Percentiles rank a stretch among this genome's conserved stretches.
phyloP scores from a whole-genome alignment of 2,329 filamentous ascomycete genomes.

The Neurospora crassa region DNA sequence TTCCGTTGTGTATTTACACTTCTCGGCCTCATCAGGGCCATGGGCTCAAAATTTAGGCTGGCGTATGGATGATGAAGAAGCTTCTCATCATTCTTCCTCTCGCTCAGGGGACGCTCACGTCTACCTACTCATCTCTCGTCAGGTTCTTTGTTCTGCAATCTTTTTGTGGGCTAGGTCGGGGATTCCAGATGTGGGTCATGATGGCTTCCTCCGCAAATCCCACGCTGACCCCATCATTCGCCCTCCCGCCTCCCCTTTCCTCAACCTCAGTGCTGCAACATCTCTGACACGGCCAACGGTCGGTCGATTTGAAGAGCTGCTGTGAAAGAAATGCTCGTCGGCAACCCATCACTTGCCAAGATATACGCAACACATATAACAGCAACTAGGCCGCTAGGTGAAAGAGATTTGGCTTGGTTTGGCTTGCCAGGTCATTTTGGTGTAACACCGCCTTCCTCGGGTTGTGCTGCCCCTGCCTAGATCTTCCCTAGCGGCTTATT shows the following conservation, averaged over 20 bases:
- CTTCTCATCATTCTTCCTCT: neutral
- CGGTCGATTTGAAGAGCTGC: neutral
- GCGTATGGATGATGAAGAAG: neutral
- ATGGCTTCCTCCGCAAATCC: neutral
- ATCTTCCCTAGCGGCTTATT: neutral
- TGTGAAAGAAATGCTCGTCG: neutral
- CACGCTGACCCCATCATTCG: neutral
- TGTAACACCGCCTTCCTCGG: neutral
- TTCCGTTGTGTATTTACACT: neutral
- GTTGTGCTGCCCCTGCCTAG: neutral
- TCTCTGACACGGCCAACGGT: neutral
- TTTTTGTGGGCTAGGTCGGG: neutral
- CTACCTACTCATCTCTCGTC: neutral
- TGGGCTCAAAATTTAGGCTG: neutral
- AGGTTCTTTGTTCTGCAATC: neutral
- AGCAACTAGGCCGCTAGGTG: neutral
- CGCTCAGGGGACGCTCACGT: neutral
- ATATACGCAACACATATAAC: neutral
- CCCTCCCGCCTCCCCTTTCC: neutral
- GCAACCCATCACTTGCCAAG: neutral
- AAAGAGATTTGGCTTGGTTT: neutral
- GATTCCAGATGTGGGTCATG: neutral
- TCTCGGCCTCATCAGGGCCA: neutral
- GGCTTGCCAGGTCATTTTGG: neutral
- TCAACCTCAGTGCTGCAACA: neutral